Percentiles rank a stretch among this genome's conserved stretches.
These are phyloP conservation scores for Raphanus hybrid DNA, from an alignment of 441 rosid species.

Conservation along the genomic window DNA sequence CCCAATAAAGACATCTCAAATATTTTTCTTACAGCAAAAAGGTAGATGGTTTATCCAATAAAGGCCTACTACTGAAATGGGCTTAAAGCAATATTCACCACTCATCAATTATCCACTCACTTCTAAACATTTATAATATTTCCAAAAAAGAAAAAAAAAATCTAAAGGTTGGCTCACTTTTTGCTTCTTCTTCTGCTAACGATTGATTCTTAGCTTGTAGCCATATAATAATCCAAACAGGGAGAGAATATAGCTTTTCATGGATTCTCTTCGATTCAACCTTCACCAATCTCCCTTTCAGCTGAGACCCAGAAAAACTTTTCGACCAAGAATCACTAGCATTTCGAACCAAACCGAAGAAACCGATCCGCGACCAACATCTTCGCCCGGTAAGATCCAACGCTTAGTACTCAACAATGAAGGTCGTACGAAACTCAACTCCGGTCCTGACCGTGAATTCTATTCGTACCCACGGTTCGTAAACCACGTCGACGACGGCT, in stretches of 20 bases:
- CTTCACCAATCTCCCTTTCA: constrained; percentile 37
- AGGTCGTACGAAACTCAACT: constrained; percentile 71
- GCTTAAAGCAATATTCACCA: constrained; percentile 18
- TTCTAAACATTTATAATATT: background rate
- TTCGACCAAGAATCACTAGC: constrained; percentile 39
- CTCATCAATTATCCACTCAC: constrained; percentile 32
- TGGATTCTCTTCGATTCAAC: constrained; percentile 47
- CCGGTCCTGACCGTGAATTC: constrained; percentile 69
- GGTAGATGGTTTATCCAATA: background rate
- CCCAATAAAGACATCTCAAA: background rate
- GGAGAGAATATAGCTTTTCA: background rate
- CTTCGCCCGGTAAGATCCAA: constrained; percentile 69
- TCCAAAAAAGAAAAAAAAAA: background rate
- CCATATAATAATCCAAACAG: background rate
- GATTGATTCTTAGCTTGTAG: constrained; percentile 40
- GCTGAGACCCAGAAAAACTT: constrained; percentile 23
- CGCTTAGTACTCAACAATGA: constrained; percentile 68
- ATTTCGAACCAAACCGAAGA: constrained; percentile 43
- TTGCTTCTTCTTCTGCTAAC: background rate
- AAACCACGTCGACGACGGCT: constrained; percentile 80
- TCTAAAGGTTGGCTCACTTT: background rate
- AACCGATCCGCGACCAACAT: constrained; percentile 42
- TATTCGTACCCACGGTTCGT: constrained; percentile 81
- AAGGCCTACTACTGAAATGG: constrained; percentile 23
- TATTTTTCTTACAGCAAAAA: background rate